Conservation (phyloP, 2,329 filamentous ascomycete species). For the Elsinoe arachidis region DNA sequence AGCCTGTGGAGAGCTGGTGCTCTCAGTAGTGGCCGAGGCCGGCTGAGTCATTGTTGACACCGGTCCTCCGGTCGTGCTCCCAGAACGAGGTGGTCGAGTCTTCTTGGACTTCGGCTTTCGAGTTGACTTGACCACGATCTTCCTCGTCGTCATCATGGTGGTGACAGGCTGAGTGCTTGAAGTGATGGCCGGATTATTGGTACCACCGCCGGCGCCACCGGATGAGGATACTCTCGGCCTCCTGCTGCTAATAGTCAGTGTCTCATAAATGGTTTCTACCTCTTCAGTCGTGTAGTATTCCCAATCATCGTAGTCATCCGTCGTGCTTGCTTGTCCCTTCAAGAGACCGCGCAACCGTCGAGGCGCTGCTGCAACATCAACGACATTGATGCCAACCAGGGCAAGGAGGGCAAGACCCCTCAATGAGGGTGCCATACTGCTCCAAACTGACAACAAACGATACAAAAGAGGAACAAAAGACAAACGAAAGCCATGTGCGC, state of each 20-base stretch:
- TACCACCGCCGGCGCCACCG: neutral
- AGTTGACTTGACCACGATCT: too few relatives aligned
- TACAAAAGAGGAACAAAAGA: neutral
- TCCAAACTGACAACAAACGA: neutral
- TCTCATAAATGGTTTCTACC: neutral
- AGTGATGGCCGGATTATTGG: too few relatives aligned
- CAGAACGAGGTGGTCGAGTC: too few relatives aligned
- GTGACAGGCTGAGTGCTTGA: neutral
- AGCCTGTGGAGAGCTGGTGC: too few relatives aligned
- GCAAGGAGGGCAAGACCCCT: neutral
- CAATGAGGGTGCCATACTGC: conserved; percentile 3
- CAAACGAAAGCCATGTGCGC: neutral
- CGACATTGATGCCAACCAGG: conserved; percentile 5
- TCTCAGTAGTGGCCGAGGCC: too few relatives aligned
- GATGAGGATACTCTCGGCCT: neutral
- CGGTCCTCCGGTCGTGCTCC: too few relatives aligned
- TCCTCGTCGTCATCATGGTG: neutral
- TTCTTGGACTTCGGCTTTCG: too few relatives aligned
- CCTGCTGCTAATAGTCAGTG: neutral
- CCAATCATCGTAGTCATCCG: neutral
- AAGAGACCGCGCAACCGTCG: neutral
- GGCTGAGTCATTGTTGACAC: too few relatives aligned
- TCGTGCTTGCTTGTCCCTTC: neutral
- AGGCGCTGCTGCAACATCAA: conserved; percentile 3
- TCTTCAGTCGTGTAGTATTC: neutral